Conservation (phyloP, 257 asterid species). For the Przewalskia tangutica region DNA sequence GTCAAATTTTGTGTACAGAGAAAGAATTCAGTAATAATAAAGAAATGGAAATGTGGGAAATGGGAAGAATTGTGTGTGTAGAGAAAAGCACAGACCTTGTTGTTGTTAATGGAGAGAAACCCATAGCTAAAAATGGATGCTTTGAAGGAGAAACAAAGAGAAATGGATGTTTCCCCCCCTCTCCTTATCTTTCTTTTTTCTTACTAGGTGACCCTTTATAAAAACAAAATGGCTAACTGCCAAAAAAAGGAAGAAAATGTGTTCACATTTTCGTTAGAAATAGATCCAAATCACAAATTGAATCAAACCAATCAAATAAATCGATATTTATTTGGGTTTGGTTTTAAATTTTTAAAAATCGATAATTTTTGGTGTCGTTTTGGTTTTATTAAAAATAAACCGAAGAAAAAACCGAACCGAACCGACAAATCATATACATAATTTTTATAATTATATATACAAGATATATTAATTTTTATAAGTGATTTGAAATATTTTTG, state of each 20-base stretch:
- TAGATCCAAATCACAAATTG: too few relatives aligned
- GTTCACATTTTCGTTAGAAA: too few relatives aligned
- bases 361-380: too few relatives aligned
- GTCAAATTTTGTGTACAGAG: neutral
- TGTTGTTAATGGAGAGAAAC: conserved; percentile 25
- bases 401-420: too few relatives aligned
- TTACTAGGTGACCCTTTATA: neutral
- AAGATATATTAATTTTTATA: too few relatives aligned
- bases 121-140: conserved; percentile 18
- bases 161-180: neutral
- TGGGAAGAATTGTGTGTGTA: neutral
- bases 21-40: neutral
- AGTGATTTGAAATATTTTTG: too few relatives aligned
- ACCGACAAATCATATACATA: too few relatives aligned
- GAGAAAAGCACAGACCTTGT: conserved; percentile 22
- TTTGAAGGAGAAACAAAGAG: neutral
- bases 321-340: too few relatives aligned
- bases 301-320: too few relatives aligned
- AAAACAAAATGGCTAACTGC: neutral
- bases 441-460: too few relatives aligned
- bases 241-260: neutral
- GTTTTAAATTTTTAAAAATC: too few relatives aligned
- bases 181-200: conserved; percentile 1
- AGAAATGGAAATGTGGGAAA: neutral
- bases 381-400: too few relatives aligned